Evolutionary conservation across 148 eudicot species (phyloP).

Genomic region (Suaeda aralocaspica): DNA sequence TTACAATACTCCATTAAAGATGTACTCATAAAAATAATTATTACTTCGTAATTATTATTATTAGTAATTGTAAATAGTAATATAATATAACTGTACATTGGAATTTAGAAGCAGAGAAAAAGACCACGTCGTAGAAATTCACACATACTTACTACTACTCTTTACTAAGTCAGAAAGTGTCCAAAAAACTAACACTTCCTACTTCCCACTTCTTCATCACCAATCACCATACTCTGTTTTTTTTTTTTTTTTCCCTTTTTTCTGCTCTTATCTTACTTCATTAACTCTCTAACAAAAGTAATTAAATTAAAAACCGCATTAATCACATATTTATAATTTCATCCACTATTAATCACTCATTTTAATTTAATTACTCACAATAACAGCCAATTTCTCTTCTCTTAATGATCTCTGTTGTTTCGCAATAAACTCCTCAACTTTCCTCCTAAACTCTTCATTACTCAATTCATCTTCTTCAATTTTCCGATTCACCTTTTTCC

Average conservation of each 20-base stretch:
- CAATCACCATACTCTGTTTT: constrained; percentile 7
- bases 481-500: not conserved
- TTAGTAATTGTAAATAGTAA: too few species aligned
- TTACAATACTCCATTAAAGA: too few species aligned
- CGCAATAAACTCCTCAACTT: constrained; percentile 56
- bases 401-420: constrained; percentile 35
- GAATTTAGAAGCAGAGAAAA: not conserved
- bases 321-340: not conserved
- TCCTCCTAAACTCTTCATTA: constrained; percentile 56
- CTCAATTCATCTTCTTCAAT: constrained; percentile 47
- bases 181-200: constrained; percentile 3
- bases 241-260: not conserved
- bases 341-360: not conserved
- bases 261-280: not conserved
- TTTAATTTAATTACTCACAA: constrained; percentile 13
- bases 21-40: too few species aligned
- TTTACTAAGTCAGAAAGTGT: not conserved
- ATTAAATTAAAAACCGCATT: not conserved
- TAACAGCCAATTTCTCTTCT: constrained; percentile 32
- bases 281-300: too few species aligned
- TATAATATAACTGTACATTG: not conserved
- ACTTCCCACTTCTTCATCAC: not conserved
- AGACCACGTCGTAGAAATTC: not conserved
- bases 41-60: too few species aligned
- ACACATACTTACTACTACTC: too few species aligned